phyloP scores from a whole-genome alignment of 768 basidiomycete species.

The Pholiota microspora region DNA sequence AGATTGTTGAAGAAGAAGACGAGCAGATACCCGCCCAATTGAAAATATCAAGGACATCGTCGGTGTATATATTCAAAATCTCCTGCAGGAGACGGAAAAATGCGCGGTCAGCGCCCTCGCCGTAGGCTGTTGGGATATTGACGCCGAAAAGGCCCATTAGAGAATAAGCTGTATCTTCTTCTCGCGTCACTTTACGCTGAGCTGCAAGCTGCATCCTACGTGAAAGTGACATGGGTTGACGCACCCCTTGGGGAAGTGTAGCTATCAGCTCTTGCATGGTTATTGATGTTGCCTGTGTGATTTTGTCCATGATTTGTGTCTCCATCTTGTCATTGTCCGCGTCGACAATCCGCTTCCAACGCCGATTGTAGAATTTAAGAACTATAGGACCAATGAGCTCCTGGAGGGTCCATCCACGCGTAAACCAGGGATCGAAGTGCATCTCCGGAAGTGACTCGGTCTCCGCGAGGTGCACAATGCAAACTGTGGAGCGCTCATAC shows the following conservation, averaged over 20 bases:
- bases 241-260: not conserved
- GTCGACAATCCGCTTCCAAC: not conserved
- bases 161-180: slow-evolving; percentile 3
- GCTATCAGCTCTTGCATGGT: not conserved
- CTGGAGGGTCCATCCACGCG: not conserved
- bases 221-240: no score
- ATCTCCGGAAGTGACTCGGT: not conserved
- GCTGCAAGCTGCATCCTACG: slow-evolving; percentile 2
- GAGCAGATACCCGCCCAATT: no score
- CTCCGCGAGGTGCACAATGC: not conserved
- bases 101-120: not conserved
- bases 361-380: not conserved
- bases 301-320: not conserved
- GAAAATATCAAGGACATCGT: no score
- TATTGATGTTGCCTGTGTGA: not conserved
- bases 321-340: not conserved
- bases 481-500: not conserved
- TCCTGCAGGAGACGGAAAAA: not conserved
- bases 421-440: not conserved
- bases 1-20: no score
- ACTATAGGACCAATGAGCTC: not conserved
- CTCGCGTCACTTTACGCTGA: not conserved
- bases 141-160: not conserved
- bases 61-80: not conserved
- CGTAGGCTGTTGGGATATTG: not conserved